phyloP scores from a whole-genome alignment of 768 basidiomycete genomes.

The Lactifluus echinatus region DNA sequence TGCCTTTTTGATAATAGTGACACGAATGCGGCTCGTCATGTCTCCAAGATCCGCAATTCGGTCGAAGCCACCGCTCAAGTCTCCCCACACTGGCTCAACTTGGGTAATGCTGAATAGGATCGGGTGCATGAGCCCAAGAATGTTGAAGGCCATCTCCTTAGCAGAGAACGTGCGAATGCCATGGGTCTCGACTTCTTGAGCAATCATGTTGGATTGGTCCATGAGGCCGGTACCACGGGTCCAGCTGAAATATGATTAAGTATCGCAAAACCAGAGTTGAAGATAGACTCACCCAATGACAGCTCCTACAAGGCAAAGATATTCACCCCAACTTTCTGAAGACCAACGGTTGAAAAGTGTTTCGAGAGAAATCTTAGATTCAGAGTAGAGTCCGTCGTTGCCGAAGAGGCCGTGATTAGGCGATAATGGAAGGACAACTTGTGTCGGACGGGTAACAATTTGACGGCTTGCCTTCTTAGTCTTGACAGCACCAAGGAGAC shows the following conservation, averaged over 20 bases:
- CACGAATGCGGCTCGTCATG: conserved; percentile 80
- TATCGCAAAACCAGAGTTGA: background rate
- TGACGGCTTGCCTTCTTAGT: conserved; percentile 94
- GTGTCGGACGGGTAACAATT: conserved; percentile 96
- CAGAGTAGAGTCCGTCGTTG: conserved; percentile 95
- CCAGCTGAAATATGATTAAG: conserved; percentile 49
- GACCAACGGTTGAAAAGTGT: conserved; percentile 97
- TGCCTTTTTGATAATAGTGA: conserved; percentile 72
- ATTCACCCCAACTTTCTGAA: conserved; percentile 98
- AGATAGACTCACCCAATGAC: conserved; percentile 76
- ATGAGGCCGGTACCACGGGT: conserved; percentile 97
- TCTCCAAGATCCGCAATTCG: conserved; percentile 92
- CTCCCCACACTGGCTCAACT: conserved; percentile 99
- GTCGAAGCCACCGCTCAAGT: conserved; percentile 97
- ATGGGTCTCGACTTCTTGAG: conserved; percentile 84
- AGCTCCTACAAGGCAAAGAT: conserved; percentile 94
- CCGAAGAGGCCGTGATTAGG: conserved; percentile 98
- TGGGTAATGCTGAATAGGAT: conserved; percentile 98
- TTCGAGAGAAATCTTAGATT: conserved; percentile 97
- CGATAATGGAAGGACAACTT: conserved; percentile 94
- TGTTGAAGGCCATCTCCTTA: conserved; percentile 99
- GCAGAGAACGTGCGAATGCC: conserved; percentile 98
- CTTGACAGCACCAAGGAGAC: conserved; percentile 95
- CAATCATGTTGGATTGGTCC: conserved; percentile 90
- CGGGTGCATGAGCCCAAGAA: conserved; percentile 98